phyloP scores from a whole-genome alignment of 2,329 filamentous ascomycete genomes.

The Diaporthe nobilis region DNA sequence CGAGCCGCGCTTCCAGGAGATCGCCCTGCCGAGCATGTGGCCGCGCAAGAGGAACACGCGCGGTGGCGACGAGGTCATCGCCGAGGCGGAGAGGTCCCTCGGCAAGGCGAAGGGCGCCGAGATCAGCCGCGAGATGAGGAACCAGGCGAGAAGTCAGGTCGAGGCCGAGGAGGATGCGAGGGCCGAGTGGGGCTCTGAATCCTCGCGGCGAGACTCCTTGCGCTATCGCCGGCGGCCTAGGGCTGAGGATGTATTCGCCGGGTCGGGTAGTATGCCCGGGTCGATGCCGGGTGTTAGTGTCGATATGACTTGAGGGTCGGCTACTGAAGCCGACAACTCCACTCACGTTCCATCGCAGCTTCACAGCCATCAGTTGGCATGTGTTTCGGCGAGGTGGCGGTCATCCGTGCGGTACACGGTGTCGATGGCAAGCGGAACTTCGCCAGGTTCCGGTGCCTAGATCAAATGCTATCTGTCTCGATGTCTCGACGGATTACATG shows the following conservation, averaged over 20 bases:
- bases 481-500: neutral
- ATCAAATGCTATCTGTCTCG: neutral
- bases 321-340: neutral
- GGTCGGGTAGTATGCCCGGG: conserved; percentile 48
- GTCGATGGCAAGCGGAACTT: neutral
- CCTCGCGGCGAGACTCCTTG: conserved; percentile 54
- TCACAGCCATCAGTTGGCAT: neutral
- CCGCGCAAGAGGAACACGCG: conserved; percentile 87
- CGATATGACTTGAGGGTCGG: conserved; percentile 40
- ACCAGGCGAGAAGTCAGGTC: conserved; percentile 64
- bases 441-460: no score
- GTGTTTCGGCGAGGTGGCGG: neutral
- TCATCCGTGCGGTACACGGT: neutral
- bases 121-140: conserved; percentile 63
- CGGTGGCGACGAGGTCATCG: conserved; percentile 74
- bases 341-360: neutral
- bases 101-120: conserved; percentile 70
- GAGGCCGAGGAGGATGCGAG: conserved; percentile 58
- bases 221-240: conserved; percentile 49
- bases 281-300: conserved; percentile 44
- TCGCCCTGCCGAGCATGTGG: conserved; percentile 86
- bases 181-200: conserved; percentile 51
- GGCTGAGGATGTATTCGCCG: conserved; percentile 47
- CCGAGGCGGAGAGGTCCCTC: conserved; percentile 63
- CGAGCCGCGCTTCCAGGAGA: conserved; percentile 89